Base-by-base conservation (phyloP, 2,329 filamentous ascomycete species). In the Fusarium chlamydosporum region DNA sequence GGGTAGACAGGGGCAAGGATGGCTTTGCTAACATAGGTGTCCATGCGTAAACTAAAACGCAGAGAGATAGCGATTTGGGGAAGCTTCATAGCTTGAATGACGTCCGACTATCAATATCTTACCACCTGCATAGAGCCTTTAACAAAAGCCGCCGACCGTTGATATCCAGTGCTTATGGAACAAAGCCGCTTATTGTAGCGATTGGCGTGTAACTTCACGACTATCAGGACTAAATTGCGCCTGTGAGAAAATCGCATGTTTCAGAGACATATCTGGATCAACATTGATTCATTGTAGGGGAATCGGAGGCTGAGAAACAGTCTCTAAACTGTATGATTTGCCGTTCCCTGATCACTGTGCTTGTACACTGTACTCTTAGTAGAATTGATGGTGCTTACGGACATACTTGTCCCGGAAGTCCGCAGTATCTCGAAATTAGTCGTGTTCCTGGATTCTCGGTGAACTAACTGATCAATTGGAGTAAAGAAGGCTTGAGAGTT, bases 391-490 rank as follows among this genome's bases (percentile, higher is more conserved):
- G 37, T 70, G 47, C 59, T 72, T 71, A 72, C 68, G 66, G 65
- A 65, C 50, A 71, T 72, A 58, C 45, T 66, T 66, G 63, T 55
- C 58, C 65, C 65, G 60, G 56, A 67, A 52, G 50, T 42, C 63
- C 51, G 43, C 40, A 13, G 34, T 51, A 37, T 40, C 37, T 40
- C 12, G n/a, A 63, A 55, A 45, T 47, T 61, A 50, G 61, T 46
- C 51, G 57, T 71, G 70, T 74, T 74, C 72, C 72, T 74, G 72
- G 68, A 73, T 74, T 53, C 70, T 72, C 72, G 72, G 71, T 74
- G 72, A 74, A 57, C 56, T 64, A 57, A 60, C 72, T 60, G 69
- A 62, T 71, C 70, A 74, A 70, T 74, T 66, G 55, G 61, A 65
- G 52, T 37, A 57, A 45, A 60, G 57, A 51, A 13, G 26, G 56